These are phyloP conservation scores for Neofusicoccum laricinum DNA, from an alignment of 2,329 filamentous ascomycete genomes.

Conservation along the genomic window DNA sequence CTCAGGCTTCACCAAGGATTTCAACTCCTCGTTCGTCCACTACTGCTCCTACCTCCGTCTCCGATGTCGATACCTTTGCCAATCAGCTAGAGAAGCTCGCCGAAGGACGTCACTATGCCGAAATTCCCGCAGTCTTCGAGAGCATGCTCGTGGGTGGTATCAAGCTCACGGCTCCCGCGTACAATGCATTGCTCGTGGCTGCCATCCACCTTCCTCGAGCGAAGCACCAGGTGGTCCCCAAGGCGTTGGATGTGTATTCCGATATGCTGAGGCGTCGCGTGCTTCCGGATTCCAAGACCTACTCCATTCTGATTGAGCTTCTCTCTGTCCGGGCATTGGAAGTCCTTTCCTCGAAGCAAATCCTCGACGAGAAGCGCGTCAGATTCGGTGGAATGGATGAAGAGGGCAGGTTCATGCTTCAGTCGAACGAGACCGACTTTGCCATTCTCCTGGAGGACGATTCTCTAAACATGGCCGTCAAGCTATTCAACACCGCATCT, in stretches of 20 bases:
- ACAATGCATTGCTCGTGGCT: constrained; percentile 84
- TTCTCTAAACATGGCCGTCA: constrained; percentile 78
- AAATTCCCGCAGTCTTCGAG: constrained; percentile 90
- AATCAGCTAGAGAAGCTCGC: constrained; percentile 75
- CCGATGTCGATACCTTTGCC: constrained; percentile 69
- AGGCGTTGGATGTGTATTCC: constrained; percentile 90
- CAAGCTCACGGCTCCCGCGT: constrained; percentile 78
- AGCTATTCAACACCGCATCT: constrained; percentile 77
- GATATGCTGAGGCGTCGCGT: constrained; percentile 91
- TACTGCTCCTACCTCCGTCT: constrained; percentile 60
- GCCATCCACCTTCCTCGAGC: constrained; percentile 78
- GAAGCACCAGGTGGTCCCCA: constrained; percentile 80
- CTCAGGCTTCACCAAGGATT: constrained; percentile 28
- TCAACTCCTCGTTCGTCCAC: constrained; percentile 22
- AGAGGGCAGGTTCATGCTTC: constrained; percentile 80
- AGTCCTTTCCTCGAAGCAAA: constrained; percentile 68
- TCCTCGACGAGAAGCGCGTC: constrained; percentile 74
- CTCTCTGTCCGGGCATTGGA: constrained; percentile 79
- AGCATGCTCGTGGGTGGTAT: constrained; percentile 80
- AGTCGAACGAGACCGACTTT: constrained; percentile 82
- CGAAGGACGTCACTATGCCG: constrained; percentile 69
- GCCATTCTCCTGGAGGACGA: constrained; percentile 85
- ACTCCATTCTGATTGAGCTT: constrained; percentile 80
- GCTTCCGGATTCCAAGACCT: constrained; percentile 77
- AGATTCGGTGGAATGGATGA: constrained; percentile 85